phyloP scores from a whole-genome alignment of 345 rosid species.

The Rhodamnia argentea region DNA sequence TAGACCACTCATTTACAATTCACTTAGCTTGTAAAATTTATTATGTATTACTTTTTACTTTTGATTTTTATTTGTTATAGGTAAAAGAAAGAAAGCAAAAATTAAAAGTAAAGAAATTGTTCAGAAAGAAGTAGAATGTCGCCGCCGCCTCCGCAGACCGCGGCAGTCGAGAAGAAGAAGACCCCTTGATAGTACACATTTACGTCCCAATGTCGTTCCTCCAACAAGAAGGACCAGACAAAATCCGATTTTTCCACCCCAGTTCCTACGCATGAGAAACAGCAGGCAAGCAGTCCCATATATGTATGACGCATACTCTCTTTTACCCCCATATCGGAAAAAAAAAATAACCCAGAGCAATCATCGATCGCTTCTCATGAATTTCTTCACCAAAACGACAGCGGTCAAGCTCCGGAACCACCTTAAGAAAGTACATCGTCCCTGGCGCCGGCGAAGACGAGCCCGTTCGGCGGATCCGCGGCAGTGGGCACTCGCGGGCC shows the following conservation, averaged over 20 bases:
- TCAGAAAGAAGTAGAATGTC: too few species aligned
- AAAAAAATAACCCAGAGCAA: not conserved
- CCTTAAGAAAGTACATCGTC: conserved; percentile 63
- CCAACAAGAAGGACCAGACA: conserved; percentile 11
- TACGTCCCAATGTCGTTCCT: not conserved
- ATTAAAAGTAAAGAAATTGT: too few species aligned
- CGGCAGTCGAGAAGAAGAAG: too few species aligned
- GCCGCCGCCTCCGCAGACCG: too few species aligned
- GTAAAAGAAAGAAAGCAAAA: too few species aligned
- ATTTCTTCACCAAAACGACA: conserved; percentile 46
- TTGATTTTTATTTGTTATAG: too few species aligned
- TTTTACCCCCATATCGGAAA: not conserved
- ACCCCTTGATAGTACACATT: too few species aligned
- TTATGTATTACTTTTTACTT: too few species aligned
- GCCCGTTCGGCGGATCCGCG: conserved; percentile 57
- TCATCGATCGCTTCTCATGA: conserved; percentile 28
- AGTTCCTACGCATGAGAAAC: not conserved
- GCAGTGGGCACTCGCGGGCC: conserved; percentile 24
- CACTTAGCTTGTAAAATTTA: too few species aligned
- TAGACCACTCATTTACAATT: too few species aligned
- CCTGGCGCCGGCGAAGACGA: conserved; percentile 51
- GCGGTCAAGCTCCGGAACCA: conserved; percentile 72
- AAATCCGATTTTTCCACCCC: conserved; percentile 6
- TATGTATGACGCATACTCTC: not conserved
- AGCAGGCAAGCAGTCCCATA: not conserved